Conservation (phyloP, 371 early-diverging fungal genomes). For the Dipsacomyces acuminosporus region DNA sequence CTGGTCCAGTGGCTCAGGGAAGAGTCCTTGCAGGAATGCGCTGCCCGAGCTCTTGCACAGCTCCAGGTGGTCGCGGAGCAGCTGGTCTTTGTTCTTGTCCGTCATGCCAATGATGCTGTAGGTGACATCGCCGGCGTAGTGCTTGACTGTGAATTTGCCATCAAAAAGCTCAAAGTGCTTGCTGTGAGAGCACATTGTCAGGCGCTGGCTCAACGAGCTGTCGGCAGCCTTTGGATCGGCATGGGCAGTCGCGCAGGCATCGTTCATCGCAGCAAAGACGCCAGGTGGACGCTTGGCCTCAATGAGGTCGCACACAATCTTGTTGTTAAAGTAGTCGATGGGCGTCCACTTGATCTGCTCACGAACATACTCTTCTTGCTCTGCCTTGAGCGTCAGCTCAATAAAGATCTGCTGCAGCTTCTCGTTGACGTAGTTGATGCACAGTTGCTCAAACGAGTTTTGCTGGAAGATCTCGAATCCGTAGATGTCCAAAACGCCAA, state of each 20-base stretch:
- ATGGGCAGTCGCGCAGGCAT: slow-evolving; percentile 88
- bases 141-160: slow-evolving; percentile 77
- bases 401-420: slow-evolving; percentile 99
- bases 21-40: slow-evolving; percentile 61
- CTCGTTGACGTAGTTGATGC: slow-evolving; percentile 99
- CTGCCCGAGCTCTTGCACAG: slow-evolving; percentile 70
- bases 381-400: slow-evolving; percentile 93
- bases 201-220: slow-evolving; percentile 75
- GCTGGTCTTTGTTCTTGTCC: slow-evolving; percentile 97
- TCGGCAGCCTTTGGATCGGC: slow-evolving; percentile 88
- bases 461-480: slow-evolving; percentile 94
- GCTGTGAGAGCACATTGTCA: slow-evolving; percentile 63
- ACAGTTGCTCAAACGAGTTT: slow-evolving; percentile 99
- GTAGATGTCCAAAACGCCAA: slow-evolving; percentile 96
- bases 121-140: slow-evolving; percentile 94
- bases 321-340: slow-evolving; percentile 99
- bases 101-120: slow-evolving; percentile 96
- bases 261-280: slow-evolving; percentile 90
- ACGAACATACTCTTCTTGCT: slow-evolving; percentile 97
- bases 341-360: slow-evolving; percentile 99
- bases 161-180: slow-evolving; percentile 78
- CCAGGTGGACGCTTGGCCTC: slow-evolving; percentile 94
- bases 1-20: slow-evolving; percentile 85
- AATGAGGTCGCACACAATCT: slow-evolving; percentile 95
- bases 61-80: slow-evolving; percentile 82